phyloP scores from a whole-genome alignment of 768 basidiomycete genomes.

The Myochromella boudieri region DNA sequence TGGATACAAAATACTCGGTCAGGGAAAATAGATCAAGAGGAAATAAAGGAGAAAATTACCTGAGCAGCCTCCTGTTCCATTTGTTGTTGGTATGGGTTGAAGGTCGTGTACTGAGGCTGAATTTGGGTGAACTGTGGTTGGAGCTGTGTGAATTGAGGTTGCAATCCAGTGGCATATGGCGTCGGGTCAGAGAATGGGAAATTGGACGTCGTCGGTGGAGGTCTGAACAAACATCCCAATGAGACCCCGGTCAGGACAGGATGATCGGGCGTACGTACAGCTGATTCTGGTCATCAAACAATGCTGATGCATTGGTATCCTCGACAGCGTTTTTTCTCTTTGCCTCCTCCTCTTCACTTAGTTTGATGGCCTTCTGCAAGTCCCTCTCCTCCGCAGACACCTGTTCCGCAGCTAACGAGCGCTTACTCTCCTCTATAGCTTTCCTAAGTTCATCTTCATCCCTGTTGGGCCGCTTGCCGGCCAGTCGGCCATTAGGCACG shows the following conservation, averaged over 20 bases:
- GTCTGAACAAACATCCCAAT: conserved; percentile 30
- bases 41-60: conserved; percentile 23
- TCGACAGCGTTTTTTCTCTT: conserved; percentile 68
- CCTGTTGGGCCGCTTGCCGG: conserved; percentile 33
- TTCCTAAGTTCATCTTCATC: conserved; percentile 83
- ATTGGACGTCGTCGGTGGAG: conserved; percentile 44
- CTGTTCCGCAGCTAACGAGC: conserved; percentile 68
- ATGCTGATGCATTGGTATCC: conserved; percentile 65
- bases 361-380: conserved; percentile 73
- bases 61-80: conserved; percentile 87
- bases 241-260: too few species aligned
- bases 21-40: conserved; percentile 33
- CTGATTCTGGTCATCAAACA: conserved; percentile 89
- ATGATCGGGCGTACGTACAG: conserved; percentile 62
- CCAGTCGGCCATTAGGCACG: conserved; percentile 16
- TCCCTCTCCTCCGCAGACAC: conserved; percentile 79
- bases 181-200: conserved; percentile 67
- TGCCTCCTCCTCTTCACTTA: conserved; percentile 91
- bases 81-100: conserved; percentile 94
- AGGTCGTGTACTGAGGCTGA: conserved; percentile 86
- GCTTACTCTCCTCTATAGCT: conserved; percentile 92
- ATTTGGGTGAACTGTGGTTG: conserved; percentile 78
- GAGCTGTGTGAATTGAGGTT: conserved; percentile 51
- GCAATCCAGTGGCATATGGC: conserved; percentile 54
- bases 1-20: conserved; percentile 26